Percentiles rank a stretch among this genome's conserved stretches.
These are phyloP conservation scores for Podosphaera leucotricha DNA, from an alignment of 2,329 filamentous ascomycete species.

Conservation along the genomic window DNA sequence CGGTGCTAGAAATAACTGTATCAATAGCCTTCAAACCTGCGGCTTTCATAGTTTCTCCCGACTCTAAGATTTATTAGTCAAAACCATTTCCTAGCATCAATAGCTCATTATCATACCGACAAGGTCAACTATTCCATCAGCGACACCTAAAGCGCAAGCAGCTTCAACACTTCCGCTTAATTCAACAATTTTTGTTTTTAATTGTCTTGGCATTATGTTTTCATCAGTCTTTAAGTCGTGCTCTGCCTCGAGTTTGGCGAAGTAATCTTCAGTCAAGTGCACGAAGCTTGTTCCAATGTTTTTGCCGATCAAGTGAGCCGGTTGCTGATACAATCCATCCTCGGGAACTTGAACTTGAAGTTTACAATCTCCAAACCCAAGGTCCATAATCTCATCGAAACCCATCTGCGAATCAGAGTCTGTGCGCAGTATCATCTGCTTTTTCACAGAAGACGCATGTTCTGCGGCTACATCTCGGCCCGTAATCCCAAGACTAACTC, in stretches of 20 bases:
- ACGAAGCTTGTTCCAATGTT: constrained; percentile 95
- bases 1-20: constrained; percentile 70
- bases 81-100: background rate
- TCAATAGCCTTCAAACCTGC: constrained; percentile 85
- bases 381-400: constrained; percentile 66
- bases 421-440: constrained; percentile 23
- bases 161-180: constrained; percentile 93
- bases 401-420: constrained; percentile 24
- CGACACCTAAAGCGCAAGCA: constrained; percentile 82
- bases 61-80: constrained; percentile 33
- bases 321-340: constrained; percentile 46
- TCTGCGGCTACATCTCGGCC: constrained; percentile 82
- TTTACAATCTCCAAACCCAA: constrained; percentile 77
- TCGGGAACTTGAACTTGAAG: constrained; percentile 92
- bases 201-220: constrained; percentile 20
- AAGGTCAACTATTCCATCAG: constrained; percentile 90
- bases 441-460: constrained; percentile 44
- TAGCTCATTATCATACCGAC: constrained; percentile 41
- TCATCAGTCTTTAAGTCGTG: constrained; percentile 16
- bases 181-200: constrained; percentile 77
- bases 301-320: constrained; percentile 66
- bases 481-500: constrained; percentile 84
- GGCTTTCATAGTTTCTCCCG: constrained; percentile 93
- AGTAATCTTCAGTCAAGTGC: constrained; percentile 61
- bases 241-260: constrained; percentile 47